Base-by-base conservation (phyloP, 1,139 yeast genomes). In the Protomyces inouyei region DNA sequence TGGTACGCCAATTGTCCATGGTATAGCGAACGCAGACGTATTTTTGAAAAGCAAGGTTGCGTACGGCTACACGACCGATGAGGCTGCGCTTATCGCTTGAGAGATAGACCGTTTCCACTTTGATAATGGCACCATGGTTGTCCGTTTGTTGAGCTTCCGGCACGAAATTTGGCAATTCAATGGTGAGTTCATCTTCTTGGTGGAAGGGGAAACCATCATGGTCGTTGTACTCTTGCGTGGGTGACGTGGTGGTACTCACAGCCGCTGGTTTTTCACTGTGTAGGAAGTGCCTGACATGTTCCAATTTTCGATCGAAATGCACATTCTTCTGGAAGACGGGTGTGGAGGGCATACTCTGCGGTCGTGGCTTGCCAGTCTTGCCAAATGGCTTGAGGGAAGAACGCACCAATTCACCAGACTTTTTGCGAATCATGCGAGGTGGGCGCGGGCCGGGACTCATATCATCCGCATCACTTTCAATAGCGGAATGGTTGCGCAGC, bases 341-440 rank as follows among this genome's bases (percentile, higher is more conserved):
- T 3, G 95, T 86, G 0, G 87, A 78, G 2, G 96, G 96, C 77
- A 88, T 80, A 12, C 91, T 85, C 69, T 80, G 80, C 40, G 84
- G 80, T 3, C 61, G 52, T 4, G 43, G 56, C 32, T 23, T 36
- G 12, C 60, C 32, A 16, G 32, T 40, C 51, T 52, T 48, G 53
- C 76, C 76, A 66, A 77, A 82, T 65, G 78, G 73, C 72, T 86
- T 87, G 64, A 89, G 78, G 28, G 89, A 85, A 3, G 92, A 83
- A 72, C 88, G 87, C 57, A 89, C 87, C 51, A 87, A 77, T 72
- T 89, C 96, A 28, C 95, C 95, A 3, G 89, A 83, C 75, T 89
- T 89, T 72, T 86, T 87, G 28, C 90, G 82, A 3, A 86, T 80
- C 59, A 87, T 72, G 72, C 66, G 70, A 67, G 43, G 61, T 8